These are phyloP conservation scores for Penicillium goetzii DNA, from an alignment of 495 filamentous ascomycete species.

Conservation along the genomic window DNA sequence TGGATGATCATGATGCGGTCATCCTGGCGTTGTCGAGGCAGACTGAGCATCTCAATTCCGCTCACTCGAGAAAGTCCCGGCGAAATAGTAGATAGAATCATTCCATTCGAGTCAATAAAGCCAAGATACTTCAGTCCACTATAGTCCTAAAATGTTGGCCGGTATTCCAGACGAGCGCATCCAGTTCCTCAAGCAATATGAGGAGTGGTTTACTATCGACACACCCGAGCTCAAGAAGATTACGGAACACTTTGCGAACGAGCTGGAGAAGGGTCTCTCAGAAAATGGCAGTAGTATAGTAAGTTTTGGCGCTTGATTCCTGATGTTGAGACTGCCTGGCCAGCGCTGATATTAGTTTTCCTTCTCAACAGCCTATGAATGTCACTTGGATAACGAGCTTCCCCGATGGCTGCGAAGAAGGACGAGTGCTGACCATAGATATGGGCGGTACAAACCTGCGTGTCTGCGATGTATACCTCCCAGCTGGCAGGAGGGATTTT, in stretches of 20 bases:
- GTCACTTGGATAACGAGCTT: slow-evolving; percentile 90
- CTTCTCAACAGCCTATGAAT: slow-evolving; percentile 81
- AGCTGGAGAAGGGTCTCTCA: slow-evolving; percentile 81
- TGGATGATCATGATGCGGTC: slow-evolving; percentile 26
- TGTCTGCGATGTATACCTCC: slow-evolving; percentile 85
- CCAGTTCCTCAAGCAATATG: slow-evolving; percentile 72
- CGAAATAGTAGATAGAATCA: not conserved
- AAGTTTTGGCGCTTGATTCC: slow-evolving; percentile 37
- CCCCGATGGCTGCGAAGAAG: slow-evolving; percentile 83
- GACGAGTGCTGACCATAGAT: slow-evolving; percentile 83
- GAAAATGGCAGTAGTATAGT: slow-evolving; percentile 86
- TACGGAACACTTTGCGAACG: slow-evolving; percentile 76
- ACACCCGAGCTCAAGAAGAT: slow-evolving; percentile 81
- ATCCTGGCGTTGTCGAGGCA: slow-evolving; percentile 26
- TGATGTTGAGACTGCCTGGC: not conserved
- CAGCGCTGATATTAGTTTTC: slow-evolving; percentile 14
- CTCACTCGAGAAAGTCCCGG: not conserved
- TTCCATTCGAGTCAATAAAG: not conserved
- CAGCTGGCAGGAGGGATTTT: slow-evolving; percentile 81
- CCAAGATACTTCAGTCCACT: slow-evolving; percentile 23
- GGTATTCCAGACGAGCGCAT: slow-evolving; percentile 73
- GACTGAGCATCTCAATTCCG: not conserved
- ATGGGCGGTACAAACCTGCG: slow-evolving; percentile 96
- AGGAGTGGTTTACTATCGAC: slow-evolving; percentile 75
- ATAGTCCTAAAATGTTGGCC: slow-evolving; percentile 59